Evolutionary conservation across 2,329 filamentous ascomycete species (phyloP).

Genomic region (Fusarium sp.): DNA sequence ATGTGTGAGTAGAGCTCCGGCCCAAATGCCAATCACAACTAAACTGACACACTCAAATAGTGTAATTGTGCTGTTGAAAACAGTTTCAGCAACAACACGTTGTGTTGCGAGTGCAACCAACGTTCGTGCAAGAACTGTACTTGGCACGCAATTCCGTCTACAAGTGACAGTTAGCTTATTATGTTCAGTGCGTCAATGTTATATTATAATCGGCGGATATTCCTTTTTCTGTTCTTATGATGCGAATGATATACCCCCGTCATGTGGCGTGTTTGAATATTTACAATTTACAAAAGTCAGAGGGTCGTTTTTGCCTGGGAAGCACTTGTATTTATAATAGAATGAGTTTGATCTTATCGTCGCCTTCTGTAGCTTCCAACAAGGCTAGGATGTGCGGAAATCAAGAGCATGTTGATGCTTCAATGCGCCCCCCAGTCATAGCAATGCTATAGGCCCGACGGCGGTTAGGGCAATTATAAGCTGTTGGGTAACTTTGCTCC

Average conservation of each 20-base stretch:
- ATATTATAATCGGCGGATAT: background rate
- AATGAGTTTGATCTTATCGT: background rate
- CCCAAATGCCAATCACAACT: background rate
- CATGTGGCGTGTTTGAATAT: background rate
- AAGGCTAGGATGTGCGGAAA: background rate
- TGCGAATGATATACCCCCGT: constrained; percentile 15
- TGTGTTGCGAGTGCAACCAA: constrained; percentile 23
- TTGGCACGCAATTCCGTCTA: background rate
- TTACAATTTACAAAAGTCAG: background rate
- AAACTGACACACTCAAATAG: constrained; percentile 27
- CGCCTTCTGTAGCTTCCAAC: background rate
- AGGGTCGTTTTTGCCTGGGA: background rate
- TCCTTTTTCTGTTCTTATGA: background rate
- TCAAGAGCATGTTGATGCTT: background rate
- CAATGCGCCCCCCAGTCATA: background rate
- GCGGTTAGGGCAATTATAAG: background rate
- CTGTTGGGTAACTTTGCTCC: background rate
- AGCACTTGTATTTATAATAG: background rate
- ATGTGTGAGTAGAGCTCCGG: constrained; percentile 44
- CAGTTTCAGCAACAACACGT: background rate
- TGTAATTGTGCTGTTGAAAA: constrained; percentile 30
- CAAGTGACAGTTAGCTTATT: background rate
- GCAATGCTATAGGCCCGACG: background rate
- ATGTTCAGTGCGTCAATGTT: background rate
- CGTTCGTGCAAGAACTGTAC: constrained; percentile 9